Evolutionary conservation across 1,284 basidiomycete species (phyloP).

Genomic region (Heliocybe sulcata): DNA sequence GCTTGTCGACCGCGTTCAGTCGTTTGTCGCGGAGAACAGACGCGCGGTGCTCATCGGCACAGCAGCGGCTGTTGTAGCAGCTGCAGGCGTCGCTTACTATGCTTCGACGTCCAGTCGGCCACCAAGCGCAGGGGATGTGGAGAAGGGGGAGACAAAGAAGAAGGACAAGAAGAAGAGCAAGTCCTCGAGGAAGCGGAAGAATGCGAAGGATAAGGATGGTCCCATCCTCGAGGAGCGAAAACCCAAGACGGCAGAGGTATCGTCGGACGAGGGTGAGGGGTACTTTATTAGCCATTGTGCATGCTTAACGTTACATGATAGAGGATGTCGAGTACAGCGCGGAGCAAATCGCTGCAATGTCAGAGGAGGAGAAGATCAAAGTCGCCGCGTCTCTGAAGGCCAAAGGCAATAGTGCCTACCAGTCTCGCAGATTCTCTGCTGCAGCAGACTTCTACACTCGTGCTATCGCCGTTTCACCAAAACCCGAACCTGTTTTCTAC

Average conservation of each 20-base stretch:
- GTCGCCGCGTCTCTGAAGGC: conserved; percentile 81
- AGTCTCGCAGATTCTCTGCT: conserved; percentile 65
- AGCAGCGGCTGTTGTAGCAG: conserved; percentile 66
- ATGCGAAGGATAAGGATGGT: conserved; percentile 44
- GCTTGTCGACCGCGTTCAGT: conserved; percentile 54
- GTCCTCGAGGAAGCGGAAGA: conserved; percentile 45
- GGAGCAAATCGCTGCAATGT: conserved; percentile 51
- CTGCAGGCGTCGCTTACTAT: conserved; percentile 76
- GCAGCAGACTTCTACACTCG: conserved; percentile 88
- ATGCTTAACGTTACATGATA: conserved; percentile 5
- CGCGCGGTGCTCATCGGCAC: conserved; percentile 61
- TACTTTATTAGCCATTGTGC: not conserved
- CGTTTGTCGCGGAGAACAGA: conserved; percentile 71
- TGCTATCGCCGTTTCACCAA: conserved; percentile 82
- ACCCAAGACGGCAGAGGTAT: conserved; percentile 25
- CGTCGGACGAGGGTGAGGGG: conserved; percentile 22
- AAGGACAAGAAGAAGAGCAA: conserved; percentile 42
- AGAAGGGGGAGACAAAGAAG: conserved; percentile 46
- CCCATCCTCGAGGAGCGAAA: conserved; percentile 72
- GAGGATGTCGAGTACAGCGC: conserved; percentile 36
- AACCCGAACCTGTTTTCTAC: conserved; percentile 91
- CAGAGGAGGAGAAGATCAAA: conserved; percentile 50
- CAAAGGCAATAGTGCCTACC: conserved; percentile 88
- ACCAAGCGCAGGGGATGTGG: conserved; percentile 26
- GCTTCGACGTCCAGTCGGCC: conserved; percentile 41